These are phyloP conservation scores for Mucuna pruriens DNA, from an alignment of 306 rosid species.

Conservation along the genomic window DNA sequence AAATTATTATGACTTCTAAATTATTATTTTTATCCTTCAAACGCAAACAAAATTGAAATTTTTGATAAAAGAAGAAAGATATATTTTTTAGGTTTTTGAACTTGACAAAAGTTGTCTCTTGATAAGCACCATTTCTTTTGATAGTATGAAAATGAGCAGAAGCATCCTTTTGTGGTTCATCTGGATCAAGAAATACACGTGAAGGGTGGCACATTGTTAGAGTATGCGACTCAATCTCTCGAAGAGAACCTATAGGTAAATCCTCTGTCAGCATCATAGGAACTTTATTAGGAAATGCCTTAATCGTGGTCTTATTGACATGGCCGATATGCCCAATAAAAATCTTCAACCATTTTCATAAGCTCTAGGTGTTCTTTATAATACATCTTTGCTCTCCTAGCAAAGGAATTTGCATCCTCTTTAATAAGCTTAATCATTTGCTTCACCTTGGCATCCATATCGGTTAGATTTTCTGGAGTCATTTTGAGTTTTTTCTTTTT, in stretches of 20 bases:
- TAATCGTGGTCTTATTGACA: conserved; percentile 89
- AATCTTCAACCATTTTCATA: conserved; percentile 97
- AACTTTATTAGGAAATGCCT: conserved; percentile 94
- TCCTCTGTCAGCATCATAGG: conserved; percentile 69
- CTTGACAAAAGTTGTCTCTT: no score
- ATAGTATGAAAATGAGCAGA: conserved; percentile 48
- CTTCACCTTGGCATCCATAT: conserved; percentile 95
- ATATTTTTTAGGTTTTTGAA: no score
- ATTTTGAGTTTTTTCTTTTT: conserved; percentile 96
- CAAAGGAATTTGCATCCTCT: conserved; percentile 99
- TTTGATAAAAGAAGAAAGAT: no score
- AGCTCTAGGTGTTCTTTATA: conserved; percentile 95
- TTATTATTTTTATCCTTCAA: no score
- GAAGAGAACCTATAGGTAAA: conserved; percentile 48
- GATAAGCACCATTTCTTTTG: conserved; percentile 66
- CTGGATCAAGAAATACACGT: conserved; percentile 55
- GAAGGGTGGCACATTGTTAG: conserved; percentile 61
- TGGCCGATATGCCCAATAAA: conserved; percentile 97
- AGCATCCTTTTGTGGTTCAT: conserved; percentile 68
- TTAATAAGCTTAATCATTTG: conserved; percentile 97
- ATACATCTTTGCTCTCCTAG: conserved; percentile 99
- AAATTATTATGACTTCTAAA: no score
- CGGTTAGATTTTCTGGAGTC: conserved; percentile 98
- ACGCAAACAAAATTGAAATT: no score
- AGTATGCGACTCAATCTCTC: conserved; percentile 65